Conservation (phyloP, 495 filamentous ascomycete species). For the Penicillium verhagenii region DNA sequence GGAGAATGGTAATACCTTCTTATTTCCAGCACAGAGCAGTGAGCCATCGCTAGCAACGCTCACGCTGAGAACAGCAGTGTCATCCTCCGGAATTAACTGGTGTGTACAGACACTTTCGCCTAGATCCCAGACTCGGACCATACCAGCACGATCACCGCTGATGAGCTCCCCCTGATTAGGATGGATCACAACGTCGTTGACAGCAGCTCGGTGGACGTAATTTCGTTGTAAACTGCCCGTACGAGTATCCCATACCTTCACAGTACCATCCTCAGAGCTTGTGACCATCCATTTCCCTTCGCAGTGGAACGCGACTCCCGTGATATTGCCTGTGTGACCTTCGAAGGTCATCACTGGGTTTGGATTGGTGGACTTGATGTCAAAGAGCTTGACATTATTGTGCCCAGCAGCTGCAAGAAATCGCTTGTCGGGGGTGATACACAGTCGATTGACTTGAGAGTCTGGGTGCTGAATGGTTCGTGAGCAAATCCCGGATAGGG, state of each 20-base stretch:
- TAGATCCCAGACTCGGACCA: conserved; percentile 93
- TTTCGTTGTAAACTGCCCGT: conserved; percentile 85
- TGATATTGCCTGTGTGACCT: conserved; percentile 92
- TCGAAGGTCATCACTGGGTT: conserved; percentile 90
- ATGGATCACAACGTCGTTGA: conserved; percentile 94
- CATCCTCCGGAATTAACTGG: conserved; percentile 94
- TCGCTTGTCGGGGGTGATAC: conserved; percentile 96
- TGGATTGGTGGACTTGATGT: conserved; percentile 94
- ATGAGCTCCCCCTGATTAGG: conserved; percentile 98
- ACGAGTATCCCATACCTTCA: conserved; percentile 98
- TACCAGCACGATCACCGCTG: conserved; percentile 88
- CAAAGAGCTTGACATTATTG: conserved; percentile 93
- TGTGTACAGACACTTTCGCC: conserved; percentile 96
- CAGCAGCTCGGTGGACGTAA: conserved; percentile 81
- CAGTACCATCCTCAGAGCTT: conserved; percentile 92
- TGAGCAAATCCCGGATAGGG: conserved; percentile 94
- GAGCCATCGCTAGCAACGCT: conserved; percentile 94
- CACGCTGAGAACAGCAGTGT: conserved; percentile 87
- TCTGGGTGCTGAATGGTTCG: conserved; percentile 97
- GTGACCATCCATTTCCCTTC: conserved; percentile 99
- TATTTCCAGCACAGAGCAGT: conserved; percentile 93
- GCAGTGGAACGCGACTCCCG: conserved; percentile 94
- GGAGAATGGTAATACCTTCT: conserved; percentile 54
- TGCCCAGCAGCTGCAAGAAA: conserved; percentile 94
- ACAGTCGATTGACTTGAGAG: conserved; percentile 96